Percentiles rank a stretch among this genome's conserved stretches.
Conservation (phyloP, 768 basidiomycete species). For the Agaricus subrufescens region DNA sequence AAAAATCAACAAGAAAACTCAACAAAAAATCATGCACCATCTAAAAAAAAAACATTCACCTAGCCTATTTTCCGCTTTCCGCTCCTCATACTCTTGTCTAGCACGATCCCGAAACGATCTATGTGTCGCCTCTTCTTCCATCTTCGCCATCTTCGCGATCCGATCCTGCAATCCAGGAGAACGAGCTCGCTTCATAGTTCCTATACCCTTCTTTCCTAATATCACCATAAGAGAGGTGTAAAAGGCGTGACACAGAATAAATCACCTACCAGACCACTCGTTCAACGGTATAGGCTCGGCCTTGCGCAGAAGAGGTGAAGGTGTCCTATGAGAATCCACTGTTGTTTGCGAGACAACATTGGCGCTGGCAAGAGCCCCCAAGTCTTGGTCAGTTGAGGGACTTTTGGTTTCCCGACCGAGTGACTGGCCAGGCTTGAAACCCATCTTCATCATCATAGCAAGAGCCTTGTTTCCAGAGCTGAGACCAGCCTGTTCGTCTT, state of each 20-base stretch:
- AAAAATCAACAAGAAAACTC: conserved; percentile 1
- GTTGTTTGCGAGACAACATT: no score
- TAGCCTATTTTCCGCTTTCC: conserved; percentile 68
- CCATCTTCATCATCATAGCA: conserved; percentile 93
- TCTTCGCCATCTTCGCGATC: conserved; percentile 72
- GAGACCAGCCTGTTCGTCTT: conserved; percentile 51
- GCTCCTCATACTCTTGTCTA: conserved; percentile 69
- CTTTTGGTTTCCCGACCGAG: conserved; percentile 38
- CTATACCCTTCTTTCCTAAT: conserved; percentile 77
- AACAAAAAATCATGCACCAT: conserved; percentile 1
- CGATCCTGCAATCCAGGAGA: conserved; percentile 63
- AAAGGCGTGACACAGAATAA: background rate
- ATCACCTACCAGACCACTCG: conserved; percentile 73
- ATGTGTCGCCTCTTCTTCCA: conserved; percentile 55
- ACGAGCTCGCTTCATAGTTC: conserved; percentile 59
- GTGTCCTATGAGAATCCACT: conserved; percentile 6
- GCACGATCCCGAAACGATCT: conserved; percentile 67
- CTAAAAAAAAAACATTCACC: conserved; percentile 19
- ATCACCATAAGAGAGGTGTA: background rate
- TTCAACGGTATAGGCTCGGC: conserved; percentile 69
- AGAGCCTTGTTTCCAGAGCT: conserved; percentile 69
- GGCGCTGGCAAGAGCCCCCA: background rate
- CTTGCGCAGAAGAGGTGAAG: conserved; percentile 33
- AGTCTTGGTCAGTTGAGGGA: background rate
- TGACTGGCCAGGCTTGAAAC: conserved; percentile 80